Evolutionary conservation across 2,329 filamentous ascomycete genomes (phyloP).

Genomic region (Penicillium vulpinum): DNA sequence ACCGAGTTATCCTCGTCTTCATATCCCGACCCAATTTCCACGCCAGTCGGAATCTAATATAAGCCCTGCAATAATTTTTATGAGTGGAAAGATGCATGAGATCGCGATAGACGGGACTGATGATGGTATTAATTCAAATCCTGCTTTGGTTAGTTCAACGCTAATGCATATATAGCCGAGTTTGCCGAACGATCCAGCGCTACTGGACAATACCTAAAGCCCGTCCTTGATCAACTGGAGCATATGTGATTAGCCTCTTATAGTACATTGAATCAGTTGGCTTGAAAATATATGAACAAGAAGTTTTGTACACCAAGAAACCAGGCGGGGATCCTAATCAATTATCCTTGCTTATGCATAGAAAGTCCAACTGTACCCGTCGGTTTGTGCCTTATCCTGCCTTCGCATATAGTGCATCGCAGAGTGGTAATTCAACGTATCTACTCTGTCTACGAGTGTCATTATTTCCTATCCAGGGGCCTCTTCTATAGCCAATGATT

Average conservation of each 20-base stretch:
- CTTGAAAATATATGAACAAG: too few relatives aligned
- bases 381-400: too few relatives aligned
- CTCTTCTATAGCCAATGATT: too few relatives aligned
- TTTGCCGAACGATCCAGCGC: slow-evolving; percentile 24
- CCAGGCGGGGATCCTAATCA: too few relatives aligned
- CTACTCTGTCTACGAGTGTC: too few relatives aligned
- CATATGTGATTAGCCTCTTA: slow-evolving; percentile 17
- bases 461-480: too few relatives aligned
- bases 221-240: slow-evolving; percentile 20
- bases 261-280: too few relatives aligned
- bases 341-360: too few relatives aligned
- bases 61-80: slow-evolving; percentile 26
- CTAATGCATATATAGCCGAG: slow-evolving; percentile 20
- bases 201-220: slow-evolving; percentile 14
- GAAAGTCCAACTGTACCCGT: too few relatives aligned
- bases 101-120: slow-evolving; percentile 26
- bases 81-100: slow-evolving; percentile 29
- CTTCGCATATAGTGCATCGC: too few relatives aligned
- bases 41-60: slow-evolving; percentile 23
- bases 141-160: neutral
- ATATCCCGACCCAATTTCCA: slow-evolving; percentile 21
- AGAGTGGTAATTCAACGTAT: too few relatives aligned
- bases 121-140: slow-evolving; percentile 21
- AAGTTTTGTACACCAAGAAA: too few relatives aligned
- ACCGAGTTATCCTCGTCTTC: slow-evolving; percentile 26